Evolutionary conservation across 768 basidiomycete species (phyloP).

Genomic region (Paxillus involutus): DNA sequence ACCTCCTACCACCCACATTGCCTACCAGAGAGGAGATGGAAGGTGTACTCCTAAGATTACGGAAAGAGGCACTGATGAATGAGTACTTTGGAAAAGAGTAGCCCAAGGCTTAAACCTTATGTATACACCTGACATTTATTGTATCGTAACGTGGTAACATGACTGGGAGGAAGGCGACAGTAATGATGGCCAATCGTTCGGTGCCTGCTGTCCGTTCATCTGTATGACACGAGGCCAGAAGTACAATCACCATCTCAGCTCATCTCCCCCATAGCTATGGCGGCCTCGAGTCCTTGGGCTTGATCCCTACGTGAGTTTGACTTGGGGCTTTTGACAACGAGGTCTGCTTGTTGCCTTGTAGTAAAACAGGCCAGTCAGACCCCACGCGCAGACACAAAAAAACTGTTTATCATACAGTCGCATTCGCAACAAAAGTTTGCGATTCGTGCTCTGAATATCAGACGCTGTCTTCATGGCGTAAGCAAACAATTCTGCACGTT

Average conservation of each 20-base stretch:
- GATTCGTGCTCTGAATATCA: slow-evolving; percentile 70
- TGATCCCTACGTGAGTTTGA: slow-evolving; percentile 25
- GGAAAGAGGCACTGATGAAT: slow-evolving; percentile 80
- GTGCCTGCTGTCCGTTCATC: not conserved
- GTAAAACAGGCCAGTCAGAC: not conserved
- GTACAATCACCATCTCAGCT: slow-evolving; percentile 2
- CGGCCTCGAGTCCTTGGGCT: slow-evolving; percentile 14
- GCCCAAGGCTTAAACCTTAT: slow-evolving; percentile 4
- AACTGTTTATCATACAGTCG: slow-evolving; percentile 57
- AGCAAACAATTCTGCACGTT: slow-evolving; percentile 73
- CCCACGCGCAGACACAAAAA: not conserved
- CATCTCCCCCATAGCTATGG: slow-evolving; percentile 12
- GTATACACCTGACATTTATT: slow-evolving; percentile 10
- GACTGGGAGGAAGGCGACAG: no score
- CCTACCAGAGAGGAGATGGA: slow-evolving; percentile 82
- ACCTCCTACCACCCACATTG: slow-evolving; percentile 73
- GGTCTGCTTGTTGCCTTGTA: slow-evolving; percentile 75
- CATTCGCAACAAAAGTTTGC: slow-evolving; percentile 82
- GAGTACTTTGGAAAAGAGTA: slow-evolving; percentile 62
- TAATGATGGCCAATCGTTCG: no score
- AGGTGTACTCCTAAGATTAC: slow-evolving; percentile 64
- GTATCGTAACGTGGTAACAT: not conserved
- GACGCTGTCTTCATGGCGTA: slow-evolving; percentile 72
- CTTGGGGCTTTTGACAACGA: slow-evolving; percentile 69
- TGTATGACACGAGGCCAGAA: not conserved